These are phyloP conservation scores for Rhodotorula kratochvilovae DNA, from an alignment of 768 basidiomycete species.

Conservation along the genomic window DNA sequence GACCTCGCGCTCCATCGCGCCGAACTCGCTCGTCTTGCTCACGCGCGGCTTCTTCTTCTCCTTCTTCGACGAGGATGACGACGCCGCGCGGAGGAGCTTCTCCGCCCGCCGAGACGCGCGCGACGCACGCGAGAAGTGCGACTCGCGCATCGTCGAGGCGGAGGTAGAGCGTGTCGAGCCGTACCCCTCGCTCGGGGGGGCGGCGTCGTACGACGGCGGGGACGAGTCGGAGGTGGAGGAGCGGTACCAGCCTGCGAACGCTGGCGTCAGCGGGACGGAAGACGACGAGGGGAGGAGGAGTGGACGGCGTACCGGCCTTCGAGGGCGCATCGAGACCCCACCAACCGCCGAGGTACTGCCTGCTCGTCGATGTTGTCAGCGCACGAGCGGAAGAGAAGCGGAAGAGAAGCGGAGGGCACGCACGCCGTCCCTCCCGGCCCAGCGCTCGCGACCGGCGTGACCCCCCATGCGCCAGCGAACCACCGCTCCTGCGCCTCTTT, in stretches of 20 bases:
- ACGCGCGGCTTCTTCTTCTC: conserved; percentile 21
- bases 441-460: conserved; percentile 12
- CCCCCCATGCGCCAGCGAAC: conserved; percentile 1
- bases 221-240: background rate
- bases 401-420: background rate
- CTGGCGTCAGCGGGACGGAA: background rate
- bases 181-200: background rate
- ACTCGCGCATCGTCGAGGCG: conserved; percentile 6
- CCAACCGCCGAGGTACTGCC: conserved; percentile 22
- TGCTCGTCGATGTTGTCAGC: background rate
- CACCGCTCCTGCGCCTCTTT: background rate
- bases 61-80: background rate
- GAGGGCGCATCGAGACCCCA: conserved; percentile 16
- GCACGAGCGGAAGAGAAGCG: background rate
- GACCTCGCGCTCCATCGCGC: conserved; percentile 14
- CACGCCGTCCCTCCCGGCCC: conserved; percentile 22
- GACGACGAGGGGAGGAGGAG: background rate
- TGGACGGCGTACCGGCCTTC: background rate
- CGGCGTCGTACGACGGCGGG: background rate
- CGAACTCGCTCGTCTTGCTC: conserved; percentile 18
- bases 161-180: background rate
- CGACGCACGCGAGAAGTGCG: conserved; percentile 29
- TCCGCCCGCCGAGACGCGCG: background rate
- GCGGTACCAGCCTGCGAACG: background rate
- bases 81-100: no score